Evolutionary conservation across 768 basidiomycete species (phyloP).

Genomic region (Leccinum fibrillosum): DNA sequence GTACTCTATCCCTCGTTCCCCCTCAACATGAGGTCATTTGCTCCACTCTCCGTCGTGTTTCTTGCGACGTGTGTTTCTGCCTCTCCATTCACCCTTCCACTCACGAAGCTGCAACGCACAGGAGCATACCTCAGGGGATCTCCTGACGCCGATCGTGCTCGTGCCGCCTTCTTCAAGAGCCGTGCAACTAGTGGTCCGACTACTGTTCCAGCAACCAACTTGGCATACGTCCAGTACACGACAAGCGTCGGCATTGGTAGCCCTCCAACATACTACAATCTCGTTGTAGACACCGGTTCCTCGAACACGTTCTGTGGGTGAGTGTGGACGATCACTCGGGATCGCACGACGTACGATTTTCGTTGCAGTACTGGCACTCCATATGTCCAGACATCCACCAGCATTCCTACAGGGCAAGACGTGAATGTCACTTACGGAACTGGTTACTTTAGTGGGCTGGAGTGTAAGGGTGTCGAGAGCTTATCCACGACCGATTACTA

Average conservation of each 20-base stretch:
- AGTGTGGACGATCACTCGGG: not conserved
- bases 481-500: not conserved
- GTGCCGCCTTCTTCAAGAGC: slow-evolving; percentile 10
- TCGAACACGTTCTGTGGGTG: slow-evolving; percentile 30
- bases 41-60: slow-evolving; percentile 1
- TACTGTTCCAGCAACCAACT: slow-evolving; percentile 15
- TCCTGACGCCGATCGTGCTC: slow-evolving; percentile 17
- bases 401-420: slow-evolving; percentile 21
- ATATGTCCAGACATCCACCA: slow-evolving; percentile 23
- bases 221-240: slow-evolving; percentile 17
- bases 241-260: slow-evolving; percentile 24
- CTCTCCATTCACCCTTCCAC: slow-evolving; percentile 1
- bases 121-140: slow-evolving; percentile 17
- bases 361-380: slow-evolving; percentile 15
- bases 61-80: slow-evolving; percentile 10
- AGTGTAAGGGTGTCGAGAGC: slow-evolving; percentile 22
- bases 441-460: slow-evolving; percentile 30
- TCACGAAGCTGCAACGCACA: slow-evolving; percentile 12
- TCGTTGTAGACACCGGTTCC: slow-evolving; percentile 32
- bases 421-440: slow-evolving; percentile 13
- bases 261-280: slow-evolving; percentile 27
- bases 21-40: slow-evolving; percentile 13
- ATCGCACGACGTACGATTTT: not conserved
- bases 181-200: slow-evolving; percentile 1
- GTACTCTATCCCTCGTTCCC: not conserved